These are phyloP conservation scores for Extremus antarcticus DNA, from an alignment of 495 filamentous ascomycete genomes.

Conservation along the genomic window DNA sequence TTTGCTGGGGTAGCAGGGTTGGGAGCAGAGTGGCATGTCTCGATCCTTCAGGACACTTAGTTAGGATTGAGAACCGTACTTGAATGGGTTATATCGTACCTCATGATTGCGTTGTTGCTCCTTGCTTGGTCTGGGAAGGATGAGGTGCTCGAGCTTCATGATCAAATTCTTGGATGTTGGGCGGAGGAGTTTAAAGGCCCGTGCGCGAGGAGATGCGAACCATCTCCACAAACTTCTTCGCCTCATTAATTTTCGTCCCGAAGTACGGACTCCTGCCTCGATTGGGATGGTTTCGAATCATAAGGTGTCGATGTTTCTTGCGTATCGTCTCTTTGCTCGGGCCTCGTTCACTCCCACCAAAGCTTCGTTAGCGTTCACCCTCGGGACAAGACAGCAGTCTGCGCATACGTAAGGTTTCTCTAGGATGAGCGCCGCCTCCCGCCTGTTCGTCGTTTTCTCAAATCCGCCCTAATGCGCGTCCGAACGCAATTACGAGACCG, in stretches of 20 bases:
- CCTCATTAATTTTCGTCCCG: slow-evolving; percentile 95
- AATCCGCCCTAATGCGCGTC: slow-evolving; percentile 92
- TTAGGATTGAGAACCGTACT: too few relatives aligned
- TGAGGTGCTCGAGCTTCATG: too few relatives aligned
- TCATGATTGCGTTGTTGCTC: too few relatives aligned
- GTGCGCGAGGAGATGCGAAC: too few relatives aligned
- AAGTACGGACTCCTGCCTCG: slow-evolving; percentile 93
- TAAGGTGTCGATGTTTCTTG: slow-evolving; percentile 90
- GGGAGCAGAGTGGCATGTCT: too few relatives aligned
- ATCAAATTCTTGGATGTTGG: too few relatives aligned
- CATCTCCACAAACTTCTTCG: slow-evolving; percentile 93
- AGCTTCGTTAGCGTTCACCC: too few relatives aligned
- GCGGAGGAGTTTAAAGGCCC: too few relatives aligned
- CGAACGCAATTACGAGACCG: slow-evolving; percentile 48
- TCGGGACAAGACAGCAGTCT: too few relatives aligned
- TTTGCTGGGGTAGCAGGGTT: slow-evolving; percentile 74
- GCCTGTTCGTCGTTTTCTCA: slow-evolving; percentile 80
- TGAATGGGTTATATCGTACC: too few relatives aligned
- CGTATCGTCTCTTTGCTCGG: slow-evolving; percentile 84
- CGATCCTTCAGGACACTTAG: too few relatives aligned
- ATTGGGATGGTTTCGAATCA: slow-evolving; percentile 96
- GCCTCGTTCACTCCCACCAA: slow-evolving; percentile 57
- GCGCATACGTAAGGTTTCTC: slow-evolving; percentile 78
- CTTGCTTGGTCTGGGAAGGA: too few relatives aligned
- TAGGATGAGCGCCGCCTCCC: slow-evolving; percentile 83